Conservation (phyloP, 2,329 filamentous ascomycete genomes). For the Penicillium capsulatum region DNA sequence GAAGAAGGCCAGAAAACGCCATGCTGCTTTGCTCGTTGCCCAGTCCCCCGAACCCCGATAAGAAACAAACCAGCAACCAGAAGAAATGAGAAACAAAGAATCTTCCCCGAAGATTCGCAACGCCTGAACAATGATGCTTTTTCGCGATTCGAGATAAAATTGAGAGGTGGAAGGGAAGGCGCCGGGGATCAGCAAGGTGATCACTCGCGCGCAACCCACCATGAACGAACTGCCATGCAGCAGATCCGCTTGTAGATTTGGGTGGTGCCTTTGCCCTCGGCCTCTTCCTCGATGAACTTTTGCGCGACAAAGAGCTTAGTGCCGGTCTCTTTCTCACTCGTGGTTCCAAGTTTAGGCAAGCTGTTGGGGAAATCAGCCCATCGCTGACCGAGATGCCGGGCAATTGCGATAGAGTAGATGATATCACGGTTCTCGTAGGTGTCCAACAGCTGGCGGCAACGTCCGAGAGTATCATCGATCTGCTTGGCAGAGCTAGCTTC, state of each 20-base stretch:
- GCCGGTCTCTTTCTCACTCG: constrained; percentile 63
- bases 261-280: constrained; percentile 64
- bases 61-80: constrained; percentile 2
- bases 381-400: constrained; percentile 67
- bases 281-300: constrained; percentile 64
- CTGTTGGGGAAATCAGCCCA: constrained; percentile 57
- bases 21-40: constrained; percentile 19
- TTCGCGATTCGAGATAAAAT: constrained; percentile 3
- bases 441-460: constrained; percentile 67
- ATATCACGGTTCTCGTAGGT: constrained; percentile 84
- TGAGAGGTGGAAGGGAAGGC: background rate
- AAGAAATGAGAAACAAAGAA: constrained; percentile 10
- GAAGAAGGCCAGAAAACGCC: constrained; percentile 23
- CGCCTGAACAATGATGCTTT: constrained; percentile 27
- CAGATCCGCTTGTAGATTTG: constrained; percentile 68
- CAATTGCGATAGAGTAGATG: constrained; percentile 80
- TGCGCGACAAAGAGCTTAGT: constrained; percentile 65
- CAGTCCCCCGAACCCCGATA: constrained; percentile 12
- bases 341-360: constrained; percentile 53
- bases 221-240: constrained; percentile 61
- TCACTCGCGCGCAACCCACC: constrained; percentile 41
- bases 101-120: constrained; percentile 12
- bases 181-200: background rate
- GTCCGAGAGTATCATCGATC: constrained; percentile 62
- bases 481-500: constrained; percentile 50